Percentiles rank a stretch among this genome's conserved stretches.
Evolutionary conservation across 2,329 filamentous ascomycete species (phyloP).

Genomic region (Ophiostoma ips): DNA sequence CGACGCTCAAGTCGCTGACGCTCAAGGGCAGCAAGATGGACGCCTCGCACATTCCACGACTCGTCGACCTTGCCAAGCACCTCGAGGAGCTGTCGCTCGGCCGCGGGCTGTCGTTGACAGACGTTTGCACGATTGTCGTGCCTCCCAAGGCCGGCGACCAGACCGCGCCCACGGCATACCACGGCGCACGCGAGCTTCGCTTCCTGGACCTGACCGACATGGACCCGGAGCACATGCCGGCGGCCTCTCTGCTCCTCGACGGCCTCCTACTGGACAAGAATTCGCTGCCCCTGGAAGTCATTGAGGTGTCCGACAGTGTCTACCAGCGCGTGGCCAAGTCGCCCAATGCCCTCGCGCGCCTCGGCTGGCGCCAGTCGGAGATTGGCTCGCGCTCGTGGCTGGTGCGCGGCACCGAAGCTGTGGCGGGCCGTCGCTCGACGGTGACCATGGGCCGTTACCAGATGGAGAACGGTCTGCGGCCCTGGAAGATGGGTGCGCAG

Average conservation of each 20-base stretch:
- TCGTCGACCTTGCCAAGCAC: conserved; percentile 53
- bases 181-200: conserved; percentile 39
- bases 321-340: conserved; percentile 51
- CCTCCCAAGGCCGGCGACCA: conserved; percentile 23
- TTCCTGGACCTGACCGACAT: conserved; percentile 70
- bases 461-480: conserved; percentile 34
- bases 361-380: conserved; percentile 60
- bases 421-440: not conserved
- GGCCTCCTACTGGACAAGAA: conserved; percentile 43
- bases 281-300: conserved; percentile 57
- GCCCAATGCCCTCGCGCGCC: conserved; percentile 40
- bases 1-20: conserved; percentile 57
- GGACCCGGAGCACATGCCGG: conserved; percentile 44
- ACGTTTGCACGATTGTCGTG: conserved; percentile 52
- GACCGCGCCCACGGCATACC: conserved; percentile 11
- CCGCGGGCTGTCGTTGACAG: conserved; percentile 48
- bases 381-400: conserved; percentile 53
- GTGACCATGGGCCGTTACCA: not conserved
- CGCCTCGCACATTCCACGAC: conserved; percentile 45
- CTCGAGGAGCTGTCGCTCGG: conserved; percentile 66
- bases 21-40: conserved; percentile 62
- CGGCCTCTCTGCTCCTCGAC: conserved; percentile 35
- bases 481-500: conserved; percentile 74
- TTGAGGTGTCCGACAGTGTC: conserved; percentile 59
- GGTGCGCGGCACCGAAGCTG: conserved; percentile 38